Evolutionary conservation across 805 yeast species (phyloP).

Genomic region (Candida railenensis): DNA sequence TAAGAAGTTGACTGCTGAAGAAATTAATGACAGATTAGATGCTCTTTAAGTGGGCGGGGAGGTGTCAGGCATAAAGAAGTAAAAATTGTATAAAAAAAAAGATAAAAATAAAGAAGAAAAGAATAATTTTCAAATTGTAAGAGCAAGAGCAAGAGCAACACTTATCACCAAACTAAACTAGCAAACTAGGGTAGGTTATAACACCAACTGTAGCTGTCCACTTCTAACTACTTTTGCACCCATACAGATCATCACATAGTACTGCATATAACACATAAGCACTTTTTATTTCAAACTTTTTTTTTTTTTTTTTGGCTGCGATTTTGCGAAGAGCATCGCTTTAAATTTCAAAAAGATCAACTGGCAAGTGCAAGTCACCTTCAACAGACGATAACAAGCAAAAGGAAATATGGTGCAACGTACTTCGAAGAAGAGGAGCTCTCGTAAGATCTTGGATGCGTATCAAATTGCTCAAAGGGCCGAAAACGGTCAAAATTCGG

Average conservation of each 20-base stretch:
- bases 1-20: slow-evolving; percentile 80
- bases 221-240: too few species aligned
- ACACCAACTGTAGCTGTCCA: too few species aligned
- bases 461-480: slow-evolving; percentile 44
- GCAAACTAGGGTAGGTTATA: too few species aligned
- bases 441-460: slow-evolving; percentile 41
- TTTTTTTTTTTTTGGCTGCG: neutral
- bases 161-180: too few species aligned
- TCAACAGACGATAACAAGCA: neutral
- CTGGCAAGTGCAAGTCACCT: too few species aligned
- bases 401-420: neutral
- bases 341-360: neutral
- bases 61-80: slow-evolving; percentile 27
- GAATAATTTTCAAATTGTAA: too few species aligned
- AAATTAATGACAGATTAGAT: slow-evolving; percentile 92
- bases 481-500: slow-evolving; percentile 18
- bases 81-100: neutral
- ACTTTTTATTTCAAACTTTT: neutral
- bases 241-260: too few species aligned
- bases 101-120: neutral
- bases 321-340: neutral
- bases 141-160: neutral
- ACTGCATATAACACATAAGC: too few species aligned
- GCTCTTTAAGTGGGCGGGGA: slow-evolving; percentile 54
- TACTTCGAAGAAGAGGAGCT: slow-evolving; percentile 32